Evolutionary conservation across 352 stramenopile species (phyloP), one percentile per base, ranked within the genome.

Genomic region (Globisporangium okanoganense): DNA sequence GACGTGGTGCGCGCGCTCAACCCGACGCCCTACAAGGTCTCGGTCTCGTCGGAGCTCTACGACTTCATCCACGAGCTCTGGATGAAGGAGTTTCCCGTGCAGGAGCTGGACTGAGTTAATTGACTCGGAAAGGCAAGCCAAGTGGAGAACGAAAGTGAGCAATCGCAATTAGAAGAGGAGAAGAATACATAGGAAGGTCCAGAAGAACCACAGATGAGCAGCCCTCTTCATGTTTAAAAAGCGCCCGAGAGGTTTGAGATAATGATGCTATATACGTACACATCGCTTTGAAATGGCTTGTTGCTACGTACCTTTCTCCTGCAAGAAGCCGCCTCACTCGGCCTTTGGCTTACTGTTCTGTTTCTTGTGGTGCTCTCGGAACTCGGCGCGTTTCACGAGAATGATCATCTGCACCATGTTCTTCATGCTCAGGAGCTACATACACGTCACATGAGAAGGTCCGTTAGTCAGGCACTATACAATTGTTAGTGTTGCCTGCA

Each of bases 11-110:
- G 96, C 33, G 91, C 92, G 69, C 68, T 98, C 13, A 99, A 99
- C 75, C 95, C 98, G 33, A 98, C 94, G 43, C 92, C 91, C 24
- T 98, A 97, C 81, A 97, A 98, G 72, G 89, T 98, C 50, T 99
- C 70, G 33, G 85, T 95, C n/a, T 91, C 81, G 55, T 80, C 76
- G 50, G 78, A 88, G 27, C 69, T 93, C 67, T 95, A 92, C 70
- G 82, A 96, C 44, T 99, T 98, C 58, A 94, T 99, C 56, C 97
- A 99, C 73, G 75, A 98, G 59, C 76, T 99, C 38, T 99, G 97
- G 97, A 92, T 93, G 78, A 87, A 90, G 64, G 88, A 96, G 68
- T 94, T 88, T 70, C 87, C 86, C 1, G 87, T 95, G 25, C 67
- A 87, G 43, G 87, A 95, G 67, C 74, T 95, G 35, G 74, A 91